Conservation (phyloP, 352 stramenopile species). For the Phytophthora cryptogea region DNA sequence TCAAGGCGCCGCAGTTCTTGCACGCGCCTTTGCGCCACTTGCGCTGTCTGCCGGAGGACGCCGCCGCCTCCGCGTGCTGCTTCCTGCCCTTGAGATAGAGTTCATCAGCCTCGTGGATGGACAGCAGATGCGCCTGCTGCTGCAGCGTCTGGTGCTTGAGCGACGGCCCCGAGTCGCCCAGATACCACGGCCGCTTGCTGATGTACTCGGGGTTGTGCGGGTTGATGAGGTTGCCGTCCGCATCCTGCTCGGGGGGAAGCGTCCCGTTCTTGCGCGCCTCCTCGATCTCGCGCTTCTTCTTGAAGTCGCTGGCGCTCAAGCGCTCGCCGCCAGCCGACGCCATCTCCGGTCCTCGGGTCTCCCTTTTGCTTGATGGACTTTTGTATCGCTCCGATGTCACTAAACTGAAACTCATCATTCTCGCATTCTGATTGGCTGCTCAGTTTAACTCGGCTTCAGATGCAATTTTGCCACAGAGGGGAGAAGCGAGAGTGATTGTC, state of each 20-base stretch:
- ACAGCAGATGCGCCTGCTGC: constrained; percentile 91
- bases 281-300: constrained; percentile 90
- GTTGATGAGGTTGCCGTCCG: constrained; percentile 98
- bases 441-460: neutral
- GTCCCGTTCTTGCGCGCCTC: constrained; percentile 90
- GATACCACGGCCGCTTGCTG: constrained; percentile 99
- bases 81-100: constrained; percentile 65
- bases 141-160: constrained; percentile 95
- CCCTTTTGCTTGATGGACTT: neutral
- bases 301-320: constrained; percentile 79
- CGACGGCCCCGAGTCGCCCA: constrained; percentile 92
- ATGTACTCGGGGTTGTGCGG: constrained; percentile 99
- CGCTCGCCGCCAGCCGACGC: constrained; percentile 66
- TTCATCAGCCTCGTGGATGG: constrained; percentile 89
- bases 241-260: constrained; percentile 86
- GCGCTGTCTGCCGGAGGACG: constrained; percentile 24
- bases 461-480: constrained; percentile 9
- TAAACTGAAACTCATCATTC: too few species aligned
- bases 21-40: constrained; percentile 92
- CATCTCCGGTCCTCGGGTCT: constrained; percentile 31
- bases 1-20: constrained; percentile 95
- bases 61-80: neutral
- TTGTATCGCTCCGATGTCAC: too few species aligned
- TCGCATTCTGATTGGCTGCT: neutral
- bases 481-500: constrained; percentile 22